These are phyloP conservation scores for Phytophthora fragariaefolia DNA, from an alignment of 352 stramenopile species.

Conservation along the genomic window DNA sequence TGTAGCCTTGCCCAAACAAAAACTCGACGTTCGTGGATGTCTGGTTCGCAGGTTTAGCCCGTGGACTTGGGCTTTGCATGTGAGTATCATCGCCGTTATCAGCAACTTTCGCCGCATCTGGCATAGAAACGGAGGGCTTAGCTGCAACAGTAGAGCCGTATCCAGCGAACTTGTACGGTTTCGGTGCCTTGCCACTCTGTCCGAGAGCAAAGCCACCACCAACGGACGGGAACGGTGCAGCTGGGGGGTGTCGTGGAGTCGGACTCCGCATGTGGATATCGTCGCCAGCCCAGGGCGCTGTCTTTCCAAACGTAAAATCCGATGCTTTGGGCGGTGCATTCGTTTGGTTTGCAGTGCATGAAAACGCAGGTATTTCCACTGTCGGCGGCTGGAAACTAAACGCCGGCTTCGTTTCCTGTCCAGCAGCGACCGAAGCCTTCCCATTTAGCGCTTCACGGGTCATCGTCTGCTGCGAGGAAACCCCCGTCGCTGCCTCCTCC, in stretches of 20 bases:
- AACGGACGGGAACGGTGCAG: conserved; percentile 2
- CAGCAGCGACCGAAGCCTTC: background rate
- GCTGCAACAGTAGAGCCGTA: background rate
- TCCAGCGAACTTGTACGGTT: conserved; percentile 33
- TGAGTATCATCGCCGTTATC: conserved; percentile 10
- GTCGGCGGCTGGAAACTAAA: conserved; percentile 1
- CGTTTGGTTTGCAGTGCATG: conserved; percentile 7
- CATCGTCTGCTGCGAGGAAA: background rate
- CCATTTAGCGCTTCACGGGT: background rate
- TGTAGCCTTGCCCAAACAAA: conserved; percentile 41
- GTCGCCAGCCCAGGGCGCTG: background rate
- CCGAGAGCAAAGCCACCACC: conserved; percentile 31
- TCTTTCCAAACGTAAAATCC: conserved; percentile 35
- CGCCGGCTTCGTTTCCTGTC: background rate
- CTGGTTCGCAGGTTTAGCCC: background rate
- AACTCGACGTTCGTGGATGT: conserved; percentile 19
- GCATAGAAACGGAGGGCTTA: background rate
- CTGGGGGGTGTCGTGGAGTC: conserved; percentile 6
- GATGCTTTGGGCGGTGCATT: background rate
- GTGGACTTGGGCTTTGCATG: conserved; percentile 27
- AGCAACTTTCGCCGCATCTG: conserved; percentile 3
- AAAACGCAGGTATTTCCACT: conserved; percentile 20
- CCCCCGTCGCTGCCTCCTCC: background rate
- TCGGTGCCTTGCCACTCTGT: conserved; percentile 15
- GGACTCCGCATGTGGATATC: conserved; percentile 33